Evolutionary conservation across 1,139 yeast genomes (phyloP).

Genomic region (Magnusiomyces sp.): DNA sequence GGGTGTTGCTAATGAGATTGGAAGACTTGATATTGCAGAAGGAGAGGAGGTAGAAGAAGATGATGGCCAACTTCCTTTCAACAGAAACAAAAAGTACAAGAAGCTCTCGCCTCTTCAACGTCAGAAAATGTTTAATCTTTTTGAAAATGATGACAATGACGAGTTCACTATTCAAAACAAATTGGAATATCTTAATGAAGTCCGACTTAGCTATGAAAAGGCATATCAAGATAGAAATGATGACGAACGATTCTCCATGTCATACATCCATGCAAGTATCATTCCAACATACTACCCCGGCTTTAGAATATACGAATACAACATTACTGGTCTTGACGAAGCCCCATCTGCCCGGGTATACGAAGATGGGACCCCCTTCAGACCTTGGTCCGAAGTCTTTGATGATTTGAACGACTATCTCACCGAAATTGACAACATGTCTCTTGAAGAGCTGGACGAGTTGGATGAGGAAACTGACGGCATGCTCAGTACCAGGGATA

Average conservation of each 20-base stretch:
- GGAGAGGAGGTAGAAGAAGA: constrained; percentile 3
- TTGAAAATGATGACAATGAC: constrained; percentile 14
- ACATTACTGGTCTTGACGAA: constrained; percentile 45
- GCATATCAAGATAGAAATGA: constrained; percentile 10
- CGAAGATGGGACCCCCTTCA: constrained; percentile 17
- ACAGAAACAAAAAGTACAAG: too few relatives aligned
- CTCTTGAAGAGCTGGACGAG: constrained; percentile 20
- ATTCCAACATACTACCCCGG: constrained; percentile 84
- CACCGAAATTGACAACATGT: constrained; percentile 13
- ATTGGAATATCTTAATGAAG: constrained; percentile 16
- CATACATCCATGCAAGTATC: constrained; percentile 66
- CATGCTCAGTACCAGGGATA: constrained; percentile 23
- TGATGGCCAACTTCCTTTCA: too few relatives aligned
- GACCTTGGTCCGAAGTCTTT: constrained; percentile 50
- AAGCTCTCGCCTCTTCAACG: too few relatives aligned
- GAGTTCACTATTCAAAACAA: constrained; percentile 8
- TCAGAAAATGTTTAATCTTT: constrained; percentile 10
- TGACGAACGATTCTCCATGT: constrained; percentile 57
- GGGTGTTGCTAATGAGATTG: too few relatives aligned
- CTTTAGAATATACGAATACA: constrained; percentile 77
- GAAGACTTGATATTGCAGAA: constrained; percentile 17
- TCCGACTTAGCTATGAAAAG: constrained; percentile 13
- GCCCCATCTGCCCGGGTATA: constrained; percentile 12
- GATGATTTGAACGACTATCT: constrained; percentile 36
- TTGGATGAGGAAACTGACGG: constrained; percentile 26